phyloP scores from a whole-genome alignment of 2,329 filamentous ascomycete genomes.

The Pseudophaeomoniella oleicola region DNA sequence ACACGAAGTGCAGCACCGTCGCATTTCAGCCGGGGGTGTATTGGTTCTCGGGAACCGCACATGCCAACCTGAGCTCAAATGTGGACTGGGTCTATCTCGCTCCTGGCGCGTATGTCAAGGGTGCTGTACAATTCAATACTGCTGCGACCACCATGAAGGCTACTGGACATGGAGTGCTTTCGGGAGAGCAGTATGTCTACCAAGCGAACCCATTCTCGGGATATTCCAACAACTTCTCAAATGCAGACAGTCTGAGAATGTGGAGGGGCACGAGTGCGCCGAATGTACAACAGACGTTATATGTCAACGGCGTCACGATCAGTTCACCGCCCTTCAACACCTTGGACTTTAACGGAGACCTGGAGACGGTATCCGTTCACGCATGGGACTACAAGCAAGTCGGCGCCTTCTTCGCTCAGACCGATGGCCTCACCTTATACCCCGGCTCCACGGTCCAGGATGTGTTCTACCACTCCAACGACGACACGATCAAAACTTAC shows the following conservation, averaged over 20 bases:
- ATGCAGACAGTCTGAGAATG: not conserved
- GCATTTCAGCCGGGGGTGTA: constrained; percentile 14
- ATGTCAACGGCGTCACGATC: not conserved
- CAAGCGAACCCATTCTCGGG: constrained; percentile 17
- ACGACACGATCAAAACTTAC: constrained; percentile 23
- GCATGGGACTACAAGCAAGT: constrained; percentile 23
- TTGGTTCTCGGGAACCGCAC: constrained; percentile 6
- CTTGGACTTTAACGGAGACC: constrained; percentile 1
- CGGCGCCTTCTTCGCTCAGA: constrained; percentile 22
- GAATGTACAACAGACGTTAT: not conserved
- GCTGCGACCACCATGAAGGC: constrained; percentile 13
- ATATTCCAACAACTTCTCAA: constrained; percentile 14
- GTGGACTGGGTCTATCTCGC: constrained; percentile 16
- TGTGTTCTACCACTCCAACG: constrained; percentile 21
- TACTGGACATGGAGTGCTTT: constrained; percentile 21
- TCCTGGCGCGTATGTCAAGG: constrained; percentile 23
- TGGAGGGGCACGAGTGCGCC: not conserved
- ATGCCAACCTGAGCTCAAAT: constrained; percentile 11
- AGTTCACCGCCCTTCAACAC: constrained; percentile 1
- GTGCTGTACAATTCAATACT: constrained; percentile 19
- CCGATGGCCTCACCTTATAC: constrained; percentile 22
- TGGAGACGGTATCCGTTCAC: not conserved
- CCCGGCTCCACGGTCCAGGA: constrained; percentile 15
- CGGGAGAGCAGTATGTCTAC: constrained; percentile 23
- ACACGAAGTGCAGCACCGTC: constrained; percentile 7